These are phyloP conservation scores for Akanthomyces muscarius DNA, from an alignment of 2,329 filamentous ascomycete genomes.

Conservation along the genomic window DNA sequence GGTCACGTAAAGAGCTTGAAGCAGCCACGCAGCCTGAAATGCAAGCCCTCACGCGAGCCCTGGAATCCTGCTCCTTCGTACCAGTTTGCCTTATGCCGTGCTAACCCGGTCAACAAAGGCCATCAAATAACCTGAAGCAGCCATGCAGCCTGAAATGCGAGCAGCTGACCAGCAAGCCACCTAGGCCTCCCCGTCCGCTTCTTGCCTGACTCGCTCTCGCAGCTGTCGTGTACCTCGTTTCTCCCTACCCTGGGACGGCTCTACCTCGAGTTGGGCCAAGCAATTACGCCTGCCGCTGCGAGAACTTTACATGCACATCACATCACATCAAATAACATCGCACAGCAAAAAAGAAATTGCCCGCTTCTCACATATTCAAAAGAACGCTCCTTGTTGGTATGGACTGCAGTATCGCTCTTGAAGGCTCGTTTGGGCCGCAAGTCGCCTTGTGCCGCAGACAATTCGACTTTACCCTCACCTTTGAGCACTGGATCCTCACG, in stretches of 20 bases:
- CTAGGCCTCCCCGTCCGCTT: neutral
- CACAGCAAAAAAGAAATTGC: neutral
- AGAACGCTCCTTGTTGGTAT: neutral
- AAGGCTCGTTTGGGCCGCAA: neutral
- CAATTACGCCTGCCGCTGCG: neutral
- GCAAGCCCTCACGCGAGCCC: no score
- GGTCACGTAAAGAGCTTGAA: no score
- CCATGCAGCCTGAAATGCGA: neutral
- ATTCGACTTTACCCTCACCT: constrained; percentile 8
- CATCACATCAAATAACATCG: no score
- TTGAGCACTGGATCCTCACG: constrained; percentile 3
- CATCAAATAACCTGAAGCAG: neutral
- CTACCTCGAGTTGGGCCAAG: neutral
- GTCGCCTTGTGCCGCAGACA: constrained; percentile 5
- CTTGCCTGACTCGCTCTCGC: neutral
- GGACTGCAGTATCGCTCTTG: neutral
- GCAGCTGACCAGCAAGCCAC: neutral
- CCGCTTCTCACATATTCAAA: neutral
- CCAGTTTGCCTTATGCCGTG: no score
- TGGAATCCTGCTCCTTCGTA: no score
- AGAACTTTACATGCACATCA: neutral
- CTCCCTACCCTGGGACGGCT: neutral
- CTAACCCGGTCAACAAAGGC: neutral
- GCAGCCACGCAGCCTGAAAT: no score
- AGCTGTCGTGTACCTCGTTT: neutral